Evolutionary conservation across 495 filamentous ascomycete genomes (phyloP).

Genomic region (Penicillium cosmopolitanum): DNA sequence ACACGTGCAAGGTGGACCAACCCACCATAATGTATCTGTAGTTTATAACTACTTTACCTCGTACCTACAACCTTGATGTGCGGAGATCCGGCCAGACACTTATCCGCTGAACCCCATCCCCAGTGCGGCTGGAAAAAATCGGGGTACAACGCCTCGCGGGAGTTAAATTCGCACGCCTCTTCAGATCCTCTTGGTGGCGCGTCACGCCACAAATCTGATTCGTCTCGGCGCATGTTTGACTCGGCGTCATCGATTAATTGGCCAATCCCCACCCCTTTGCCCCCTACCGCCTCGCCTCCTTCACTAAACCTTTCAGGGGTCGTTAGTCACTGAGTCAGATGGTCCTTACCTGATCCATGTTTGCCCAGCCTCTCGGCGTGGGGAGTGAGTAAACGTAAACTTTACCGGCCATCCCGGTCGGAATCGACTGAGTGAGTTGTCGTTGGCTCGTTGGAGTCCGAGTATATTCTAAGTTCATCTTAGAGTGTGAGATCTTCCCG

Average conservation of each 20-base stretch:
- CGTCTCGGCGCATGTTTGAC: not conserved
- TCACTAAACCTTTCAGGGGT: not conserved
- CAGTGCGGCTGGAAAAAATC: not conserved
- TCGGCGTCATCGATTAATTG: not conserved
- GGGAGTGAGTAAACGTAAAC: not conserved
- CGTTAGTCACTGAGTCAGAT: not conserved
- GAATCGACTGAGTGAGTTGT: not conserved
- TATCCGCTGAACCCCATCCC: not conserved
- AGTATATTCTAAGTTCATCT: too few relatives aligned
- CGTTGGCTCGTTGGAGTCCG: not conserved
- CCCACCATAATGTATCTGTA: too few relatives aligned
- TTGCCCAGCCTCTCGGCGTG: not conserved
- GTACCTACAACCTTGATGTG: not conserved
- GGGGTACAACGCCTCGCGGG: not conserved
- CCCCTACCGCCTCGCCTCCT: not conserved
- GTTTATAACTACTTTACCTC: too few relatives aligned
- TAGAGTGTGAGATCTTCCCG: too few relatives aligned
- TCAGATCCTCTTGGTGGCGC: not conserved
- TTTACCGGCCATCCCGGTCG: not conserved
- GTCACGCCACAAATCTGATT: slow-evolving; percentile 5
- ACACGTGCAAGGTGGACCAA: too few relatives aligned
- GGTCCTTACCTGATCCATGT: not conserved
- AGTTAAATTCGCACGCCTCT: not conserved
- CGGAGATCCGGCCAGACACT: not conserved
- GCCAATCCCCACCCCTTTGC: not conserved